Base-by-base conservation (phyloP, 331 rosid genomes). In the Rosa hybrid region DNA sequence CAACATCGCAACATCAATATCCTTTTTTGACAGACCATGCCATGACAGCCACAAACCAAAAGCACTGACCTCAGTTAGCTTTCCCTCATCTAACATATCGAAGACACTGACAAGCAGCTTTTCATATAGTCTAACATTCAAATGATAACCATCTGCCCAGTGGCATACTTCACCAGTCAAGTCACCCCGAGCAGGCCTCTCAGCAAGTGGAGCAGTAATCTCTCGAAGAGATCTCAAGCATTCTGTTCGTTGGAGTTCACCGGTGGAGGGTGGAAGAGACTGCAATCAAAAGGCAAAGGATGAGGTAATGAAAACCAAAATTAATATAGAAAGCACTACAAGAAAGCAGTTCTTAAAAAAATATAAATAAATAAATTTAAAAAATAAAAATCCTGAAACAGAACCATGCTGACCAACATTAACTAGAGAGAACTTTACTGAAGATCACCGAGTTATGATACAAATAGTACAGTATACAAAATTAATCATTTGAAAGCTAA, bases 111-210 rank as follows among this genome's bases (percentile, higher is more conserved):
- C 85, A 78, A 95, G 99, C 70, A 95, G 86, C 84, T 93, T 95
- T 89, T 95, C 99, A 54, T 95, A 95, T 17, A 95, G 90, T 87
- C 91, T 89, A 87, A 95, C 93, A 79, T 91, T 95, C 14, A 95
- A 84, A 85, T 85, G 93, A 89, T 93, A 95, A 78, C 99, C 99
- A 86, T 93, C 99, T 48, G 98, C 92, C 99, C 99, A 95, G 77
- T 95, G 99, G 82, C 99, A 95, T 76, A 95, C 93, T 93, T 95
- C 98, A 72, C 99, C 99, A 23, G 99, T 95, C 81, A 95, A 88
- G 88, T 95, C 99, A 69, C 98, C 99, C 76, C 99, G 91, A 81
- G 98, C 96, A 64, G 99, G 97, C 88, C 99, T 90, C 89, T 95
- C 99, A 13, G 96, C 97, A 68, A 91, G 94, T 83, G 94, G 92